Base-by-base conservation (phyloP, 2,329 filamentous ascomycete species). In the Trichoderma sp. region DNA sequence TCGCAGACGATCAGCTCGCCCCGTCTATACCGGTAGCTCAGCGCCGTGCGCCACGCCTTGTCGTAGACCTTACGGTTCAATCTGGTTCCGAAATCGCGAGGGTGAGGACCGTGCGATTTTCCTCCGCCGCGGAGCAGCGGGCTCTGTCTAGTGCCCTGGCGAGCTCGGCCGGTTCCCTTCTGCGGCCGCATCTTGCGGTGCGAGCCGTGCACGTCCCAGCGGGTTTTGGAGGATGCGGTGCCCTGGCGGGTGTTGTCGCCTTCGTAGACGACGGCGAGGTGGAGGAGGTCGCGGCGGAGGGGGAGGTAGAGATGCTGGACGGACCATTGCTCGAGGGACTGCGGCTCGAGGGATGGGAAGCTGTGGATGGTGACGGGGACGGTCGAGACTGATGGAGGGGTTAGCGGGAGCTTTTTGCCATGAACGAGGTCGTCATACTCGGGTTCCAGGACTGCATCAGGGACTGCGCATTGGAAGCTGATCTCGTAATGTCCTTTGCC, bases 21-120 rank as follows among this genome's bases (percentile, higher is more conserved):
- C 73, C 90, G 89, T 73, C 90, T 86, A 81, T 96, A 98, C 70
- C 96, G 89, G 83, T 97, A 97, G 76, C 91, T 96, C 72, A 99
- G 86, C 13, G 96, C 96, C 54, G 92, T 98, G 77, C 96, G 89
- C 93, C 93, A 98, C 11, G 96, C 96, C 75, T 96, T 86, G 81
- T 98, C 94, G 83, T 99, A 99, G 59, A 97, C 88, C 83, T 98
- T 98, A 77, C 87, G 86, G 75, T 91, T 94, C 67, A 99, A 84
- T 18, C 87, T 86, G 26, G 94, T 96, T 70, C 88, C 88, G 77
- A 99, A 99, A 82, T 98, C 93, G 78, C 96, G 87, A 30, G 94
- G 94, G 75, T 94, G 90, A 32, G 96, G 96, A n/a, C 96, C 96
- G 76, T 94, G 93, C 0, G 89, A 84, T 74, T 96, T 95, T 80